Evolutionary conservation across 352 stramenopile species (phyloP), one percentile per base, ranked within the genome.

Genomic region (Phytophthora sp.): DNA sequence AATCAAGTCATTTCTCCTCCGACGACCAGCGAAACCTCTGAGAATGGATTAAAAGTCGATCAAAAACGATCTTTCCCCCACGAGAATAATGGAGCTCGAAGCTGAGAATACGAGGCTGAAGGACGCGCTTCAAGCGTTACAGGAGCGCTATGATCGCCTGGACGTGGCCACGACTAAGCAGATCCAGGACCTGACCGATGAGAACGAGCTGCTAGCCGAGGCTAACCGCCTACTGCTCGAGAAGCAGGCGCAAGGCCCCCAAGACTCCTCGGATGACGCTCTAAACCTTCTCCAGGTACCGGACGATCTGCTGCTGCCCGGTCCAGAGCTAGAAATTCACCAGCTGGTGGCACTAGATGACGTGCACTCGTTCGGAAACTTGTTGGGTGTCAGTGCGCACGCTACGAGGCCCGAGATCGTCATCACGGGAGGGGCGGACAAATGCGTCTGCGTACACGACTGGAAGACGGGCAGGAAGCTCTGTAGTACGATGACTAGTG

Each of bases 131-230:
- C 70, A 53, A 30, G 63, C 38, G 26, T 63, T 91, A 18, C 79
- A 91, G 66, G 57, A 64, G 49, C 77, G 80, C 46, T 91, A 82
- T 59, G 76, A 85, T 13, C 63, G 45, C 16, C 69, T 92, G 20
- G 49, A 76, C 4, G 65, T 42, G 1, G 56, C 67, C 3, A 79
- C 60, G 8, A 67, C 55, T 16, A 52, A 74, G 59, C 49, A 77
- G 31, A 93, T 93, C 41, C 74, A 86, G 36, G 30, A 65, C 20
- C 57, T 94, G 24, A 83, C 77, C 9, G 82, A 94, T 44, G 86
- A 94, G 63, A 90, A 86, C 50, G 86, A 94, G 51, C 35, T 86
- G 18, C 71, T 94, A 11, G 80, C 81, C 9, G 87, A 95, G 39
- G 80, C 81, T 21, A 95, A 94, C 71, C 73, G 76, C 39, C 36